These are phyloP conservation scores for Herpetomonas muscarum DNA, from an alignment of 208 protist genomes.

Conservation along the genomic window DNA sequence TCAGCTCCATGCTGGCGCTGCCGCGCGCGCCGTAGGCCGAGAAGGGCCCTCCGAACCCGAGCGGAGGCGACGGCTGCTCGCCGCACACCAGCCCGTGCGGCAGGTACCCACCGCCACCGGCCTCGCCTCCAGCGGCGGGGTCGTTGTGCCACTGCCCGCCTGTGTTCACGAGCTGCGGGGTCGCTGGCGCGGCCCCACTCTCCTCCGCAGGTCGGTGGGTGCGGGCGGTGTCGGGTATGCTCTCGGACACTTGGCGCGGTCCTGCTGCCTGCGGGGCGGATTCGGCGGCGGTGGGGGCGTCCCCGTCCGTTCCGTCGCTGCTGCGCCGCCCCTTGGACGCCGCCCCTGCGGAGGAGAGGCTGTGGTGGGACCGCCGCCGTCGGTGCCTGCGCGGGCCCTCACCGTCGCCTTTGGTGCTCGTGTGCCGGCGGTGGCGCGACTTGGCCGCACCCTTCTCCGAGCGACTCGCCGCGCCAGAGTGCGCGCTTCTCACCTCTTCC, in stretches of 20 bases:
- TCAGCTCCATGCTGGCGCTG: no score
- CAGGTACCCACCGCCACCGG: no score
- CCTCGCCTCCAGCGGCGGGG: no score
- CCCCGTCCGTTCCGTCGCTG: neutral
- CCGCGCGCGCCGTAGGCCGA: no score
- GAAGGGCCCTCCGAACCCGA: no score
- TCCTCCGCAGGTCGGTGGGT: neutral
- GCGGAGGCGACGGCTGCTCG: no score
- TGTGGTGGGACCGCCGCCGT: constrained; percentile 1
- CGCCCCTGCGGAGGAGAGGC: constrained; percentile 11
- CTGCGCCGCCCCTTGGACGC: constrained; percentile 7
- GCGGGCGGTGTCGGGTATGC: neutral
- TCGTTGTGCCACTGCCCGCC: no score
- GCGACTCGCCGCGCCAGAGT: neutral
- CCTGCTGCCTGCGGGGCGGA: no score
- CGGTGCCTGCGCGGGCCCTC: constrained; percentile 4
- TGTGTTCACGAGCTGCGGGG: no score
- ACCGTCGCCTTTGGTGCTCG: constrained; percentile 1
- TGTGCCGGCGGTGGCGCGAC: no score
- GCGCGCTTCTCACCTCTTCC: neutral
- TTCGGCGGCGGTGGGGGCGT: constrained; percentile 1
- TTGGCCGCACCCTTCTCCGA: constrained; percentile 8
- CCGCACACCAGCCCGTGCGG: no score
- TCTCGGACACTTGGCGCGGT: neutral
- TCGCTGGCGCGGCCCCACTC: no score